phyloP scores from a whole-genome alignment of 139 green algal species.

The Deuterostichococcus epilithicus region DNA sequence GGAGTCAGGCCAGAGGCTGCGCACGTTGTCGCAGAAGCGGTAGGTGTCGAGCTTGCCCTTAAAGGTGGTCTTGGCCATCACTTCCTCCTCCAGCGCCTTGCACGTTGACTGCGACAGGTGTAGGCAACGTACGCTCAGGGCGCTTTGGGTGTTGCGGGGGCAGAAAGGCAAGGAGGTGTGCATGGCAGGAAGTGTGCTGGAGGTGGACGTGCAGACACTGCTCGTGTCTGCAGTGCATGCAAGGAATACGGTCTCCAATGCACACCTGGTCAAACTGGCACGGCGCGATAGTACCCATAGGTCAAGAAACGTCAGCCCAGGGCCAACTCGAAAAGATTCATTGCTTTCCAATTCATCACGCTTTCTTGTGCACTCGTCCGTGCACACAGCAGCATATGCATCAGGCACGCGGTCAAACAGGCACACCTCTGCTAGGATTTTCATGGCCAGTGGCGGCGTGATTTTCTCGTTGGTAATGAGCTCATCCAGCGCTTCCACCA shows the following conservation, averaged over 20 bases:
- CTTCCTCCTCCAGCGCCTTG: conserved; percentile 12
- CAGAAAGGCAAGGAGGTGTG: too few relatives aligned
- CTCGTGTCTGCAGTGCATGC: background rate
- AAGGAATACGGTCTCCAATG: background rate
- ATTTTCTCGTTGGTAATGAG: conserved; percentile 40
- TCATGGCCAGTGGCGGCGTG: conserved; percentile 29
- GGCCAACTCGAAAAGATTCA: too few relatives aligned
- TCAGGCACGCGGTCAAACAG: too few relatives aligned
- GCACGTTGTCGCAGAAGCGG: conserved; percentile 47
- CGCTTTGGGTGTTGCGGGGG: too few relatives aligned
- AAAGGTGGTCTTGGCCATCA: conserved; percentile 25
- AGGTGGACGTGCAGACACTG: background rate
- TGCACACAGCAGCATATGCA: too few relatives aligned
- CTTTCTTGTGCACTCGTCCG: too few relatives aligned
- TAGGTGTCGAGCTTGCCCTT: conserved; percentile 52
- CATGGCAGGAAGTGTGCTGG: too few relatives aligned
- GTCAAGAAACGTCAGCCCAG: too few relatives aligned
- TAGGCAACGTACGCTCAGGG: too few relatives aligned
- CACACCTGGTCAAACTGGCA: background rate
- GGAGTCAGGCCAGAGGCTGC: background rate
- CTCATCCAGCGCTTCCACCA: conserved; percentile 45
- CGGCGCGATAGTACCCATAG: too few relatives aligned
- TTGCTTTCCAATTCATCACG: too few relatives aligned
- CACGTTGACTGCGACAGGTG: background rate
- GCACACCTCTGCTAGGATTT: conserved; percentile 38